Percentiles rank a stretch among this genome's conserved stretches.
These are phyloP conservation scores for Angomonas ambiguus DNA, from an alignment of 208 protist species.

Conservation along the genomic window DNA sequence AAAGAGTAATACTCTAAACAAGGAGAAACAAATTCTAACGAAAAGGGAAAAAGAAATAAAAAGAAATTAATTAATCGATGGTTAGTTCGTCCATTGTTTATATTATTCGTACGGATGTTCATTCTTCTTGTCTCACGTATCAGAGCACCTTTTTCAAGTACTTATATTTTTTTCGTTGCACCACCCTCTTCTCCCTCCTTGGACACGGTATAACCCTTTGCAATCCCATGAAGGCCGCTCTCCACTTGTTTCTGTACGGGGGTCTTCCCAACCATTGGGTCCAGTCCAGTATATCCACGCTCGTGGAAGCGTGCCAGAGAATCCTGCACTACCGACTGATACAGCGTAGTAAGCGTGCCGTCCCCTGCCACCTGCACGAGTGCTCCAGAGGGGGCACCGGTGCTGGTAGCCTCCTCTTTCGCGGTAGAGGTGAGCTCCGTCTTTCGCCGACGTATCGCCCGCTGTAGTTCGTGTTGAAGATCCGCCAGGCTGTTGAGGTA, in stretches of 20 bases:
- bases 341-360: slow-evolving; percentile 18
- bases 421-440: not conserved
- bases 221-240: slow-evolving; percentile 78
- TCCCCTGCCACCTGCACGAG: slow-evolving; percentile 20
- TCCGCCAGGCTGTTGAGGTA: not conserved
- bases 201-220: slow-evolving; percentile 66
- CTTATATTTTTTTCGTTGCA: slow-evolving; percentile 5
- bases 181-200: slow-evolving; percentile 15
- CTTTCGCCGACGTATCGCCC: not conserved
- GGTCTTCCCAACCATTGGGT: slow-evolving; percentile 65
- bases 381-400: not conserved
- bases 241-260: slow-evolving; percentile 61
- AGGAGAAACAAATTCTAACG: too few species aligned
- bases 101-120: too few species aligned
- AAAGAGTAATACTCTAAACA: too few species aligned
- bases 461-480: not conserved
- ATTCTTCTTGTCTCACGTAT: too few species aligned
- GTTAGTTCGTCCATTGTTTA: too few species aligned
- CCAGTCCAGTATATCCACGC: slow-evolving; percentile 71
- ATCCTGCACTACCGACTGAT: slow-evolving; percentile 15
- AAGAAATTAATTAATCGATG: not conserved
- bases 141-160: too few species aligned
- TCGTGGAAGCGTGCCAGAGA: slow-evolving; percentile 63
- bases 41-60: not conserved
- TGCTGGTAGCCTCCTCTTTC: not conserved